Percentiles rank a stretch among this genome's conserved stretches.
Evolutionary conservation across 2,329 filamentous ascomycete genomes (phyloP).

Genomic region (Penicillium decumbens): DNA sequence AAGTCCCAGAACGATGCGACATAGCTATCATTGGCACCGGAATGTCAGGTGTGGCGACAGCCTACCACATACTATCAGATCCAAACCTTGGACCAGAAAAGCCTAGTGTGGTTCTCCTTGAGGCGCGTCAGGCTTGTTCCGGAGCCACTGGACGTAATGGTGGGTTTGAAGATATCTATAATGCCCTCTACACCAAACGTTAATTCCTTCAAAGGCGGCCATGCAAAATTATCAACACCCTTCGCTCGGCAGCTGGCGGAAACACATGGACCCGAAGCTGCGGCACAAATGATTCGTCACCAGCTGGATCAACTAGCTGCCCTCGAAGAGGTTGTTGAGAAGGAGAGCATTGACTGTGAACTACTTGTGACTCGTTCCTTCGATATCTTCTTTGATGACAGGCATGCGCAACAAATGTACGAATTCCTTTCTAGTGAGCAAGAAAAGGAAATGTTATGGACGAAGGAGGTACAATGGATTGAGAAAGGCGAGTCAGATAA

Average conservation of each 20-base stretch:
- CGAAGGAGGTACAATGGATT: not conserved
- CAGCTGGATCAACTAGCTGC: slow-evolving; percentile 39
- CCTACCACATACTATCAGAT: not conserved
- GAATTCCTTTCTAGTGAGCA: not conserved
- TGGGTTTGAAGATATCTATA: not conserved
- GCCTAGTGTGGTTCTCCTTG: slow-evolving; percentile 32
- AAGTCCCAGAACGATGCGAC: not conserved
- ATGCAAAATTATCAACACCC: not conserved
- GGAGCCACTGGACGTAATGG: slow-evolving; percentile 45
- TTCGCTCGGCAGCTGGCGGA: slow-evolving; percentile 32
- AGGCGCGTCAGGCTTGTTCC: slow-evolving; percentile 39
- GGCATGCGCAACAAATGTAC: slow-evolving; percentile 9
- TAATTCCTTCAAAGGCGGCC: not conserved
- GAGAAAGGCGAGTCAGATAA: not conserved
- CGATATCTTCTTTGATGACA: slow-evolving; percentile 38
- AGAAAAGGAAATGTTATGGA: not conserved
- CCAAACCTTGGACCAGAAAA: not conserved
- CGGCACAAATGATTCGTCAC: slow-evolving; percentile 37
- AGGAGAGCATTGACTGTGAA: slow-evolving; percentile 44
- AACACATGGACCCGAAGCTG: slow-evolving; percentile 33
- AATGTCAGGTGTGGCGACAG: not conserved
- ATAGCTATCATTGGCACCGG: not conserved
- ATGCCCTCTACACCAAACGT: not conserved
- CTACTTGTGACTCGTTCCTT: slow-evolving; percentile 38
- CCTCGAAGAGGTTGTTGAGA: slow-evolving; percentile 37